A percentile compares a stretch with the other conserved stretches of the same genome.
phyloP scores from a whole-genome alignment of 805 yeast genomes.

The Pichia californica region DNA sequence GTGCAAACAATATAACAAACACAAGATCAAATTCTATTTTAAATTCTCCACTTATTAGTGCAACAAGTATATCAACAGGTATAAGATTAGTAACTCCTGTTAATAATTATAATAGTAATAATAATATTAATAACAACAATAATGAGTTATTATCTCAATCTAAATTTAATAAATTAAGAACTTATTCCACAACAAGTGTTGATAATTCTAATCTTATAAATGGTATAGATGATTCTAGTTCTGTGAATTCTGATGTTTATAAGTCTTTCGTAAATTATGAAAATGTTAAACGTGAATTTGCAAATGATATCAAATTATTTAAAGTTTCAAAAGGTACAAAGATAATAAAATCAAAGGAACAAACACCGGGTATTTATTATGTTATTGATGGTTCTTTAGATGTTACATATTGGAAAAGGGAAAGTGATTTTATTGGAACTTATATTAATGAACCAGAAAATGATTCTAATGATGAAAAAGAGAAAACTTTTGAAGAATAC shows the following conservation, averaged over 20 bases:
- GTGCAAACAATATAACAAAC: neutral
- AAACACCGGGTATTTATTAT: constrained; percentile 70
- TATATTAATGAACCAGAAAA: constrained; percentile 10
- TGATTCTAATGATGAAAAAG: neutral
- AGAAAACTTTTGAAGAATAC: constrained; percentile 26
- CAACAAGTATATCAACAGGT: constrained; percentile 16
- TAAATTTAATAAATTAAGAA: constrained; percentile 12
- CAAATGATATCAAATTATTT: constrained; percentile 52
- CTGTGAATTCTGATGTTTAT: constrained; percentile 15
- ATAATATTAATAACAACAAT: neutral
- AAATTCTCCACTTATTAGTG: constrained; percentile 17
- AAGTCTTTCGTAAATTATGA: constrained; percentile 35
- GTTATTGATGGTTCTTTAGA: constrained; percentile 75
- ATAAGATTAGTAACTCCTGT: constrained; percentile 10
- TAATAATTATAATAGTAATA: neutral
- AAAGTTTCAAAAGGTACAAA: constrained; percentile 46
- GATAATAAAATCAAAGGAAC: constrained; percentile 57
- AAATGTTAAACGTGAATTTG: constrained; percentile 49
- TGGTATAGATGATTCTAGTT: constrained; percentile 8
- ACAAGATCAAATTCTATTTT: constrained; percentile 2
- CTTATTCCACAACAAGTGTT: constrained; percentile 21
- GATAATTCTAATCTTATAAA: constrained; percentile 4
- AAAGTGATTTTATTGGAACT: constrained; percentile 14
- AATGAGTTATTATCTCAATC: no score
- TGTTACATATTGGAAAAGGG: constrained; percentile 41